Evolutionary conservation across 108 stramenopile genomes (phyloP).

Genomic region (Nitzschia sp.): DNA sequence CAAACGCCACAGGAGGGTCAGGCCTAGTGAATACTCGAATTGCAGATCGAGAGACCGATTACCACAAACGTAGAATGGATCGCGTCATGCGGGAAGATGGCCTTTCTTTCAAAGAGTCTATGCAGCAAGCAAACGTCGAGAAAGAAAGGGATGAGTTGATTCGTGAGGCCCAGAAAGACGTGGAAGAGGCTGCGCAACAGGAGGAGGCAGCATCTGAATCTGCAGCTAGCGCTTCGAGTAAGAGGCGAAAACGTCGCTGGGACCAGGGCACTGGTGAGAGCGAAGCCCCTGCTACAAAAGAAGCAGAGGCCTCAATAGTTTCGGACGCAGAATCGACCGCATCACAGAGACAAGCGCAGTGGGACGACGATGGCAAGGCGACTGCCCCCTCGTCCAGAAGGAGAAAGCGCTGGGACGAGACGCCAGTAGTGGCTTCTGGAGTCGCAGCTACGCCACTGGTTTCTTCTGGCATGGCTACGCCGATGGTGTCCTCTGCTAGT

Average conservation of each 20-base stretch:
- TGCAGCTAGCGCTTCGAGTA: neutral
- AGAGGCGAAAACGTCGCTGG: slow-evolving; percentile 76
- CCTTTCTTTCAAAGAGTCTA: slow-evolving; percentile 86
- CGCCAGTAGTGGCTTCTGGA: slow-evolving; percentile 60
- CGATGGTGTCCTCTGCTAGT: slow-evolving; percentile 33
- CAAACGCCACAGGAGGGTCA: slow-evolving; percentile 62
- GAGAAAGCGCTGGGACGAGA: slow-evolving; percentile 93
- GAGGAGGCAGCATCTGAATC: slow-evolving; percentile 7
- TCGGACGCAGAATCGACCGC: slow-evolving; percentile 60
- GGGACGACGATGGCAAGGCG: slow-evolving; percentile 64
- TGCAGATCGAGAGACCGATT: slow-evolving; percentile 85
- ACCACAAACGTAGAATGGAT: slow-evolving; percentile 82
- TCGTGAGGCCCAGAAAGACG: slow-evolving; percentile 61
- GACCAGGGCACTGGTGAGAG: slow-evolving; percentile 46
- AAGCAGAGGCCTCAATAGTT: slow-evolving; percentile 48
- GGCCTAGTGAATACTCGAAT: slow-evolving; percentile 85
- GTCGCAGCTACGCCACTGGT: slow-evolving; percentile 46
- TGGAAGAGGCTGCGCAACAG: slow-evolving; percentile 38
- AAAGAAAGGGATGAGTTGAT: slow-evolving; percentile 70
- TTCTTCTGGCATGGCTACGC: slow-evolving; percentile 44
- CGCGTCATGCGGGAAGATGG: slow-evolving; percentile 78
- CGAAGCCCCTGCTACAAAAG: slow-evolving; percentile 15
- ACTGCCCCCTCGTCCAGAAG: slow-evolving; percentile 43
- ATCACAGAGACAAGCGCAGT: slow-evolving; percentile 48
- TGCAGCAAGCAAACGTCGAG: slow-evolving; percentile 76